These are phyloP conservation scores for Aspergillus baeticus DNA, from an alignment of 495 filamentous ascomycete species.

Conservation along the genomic window DNA sequence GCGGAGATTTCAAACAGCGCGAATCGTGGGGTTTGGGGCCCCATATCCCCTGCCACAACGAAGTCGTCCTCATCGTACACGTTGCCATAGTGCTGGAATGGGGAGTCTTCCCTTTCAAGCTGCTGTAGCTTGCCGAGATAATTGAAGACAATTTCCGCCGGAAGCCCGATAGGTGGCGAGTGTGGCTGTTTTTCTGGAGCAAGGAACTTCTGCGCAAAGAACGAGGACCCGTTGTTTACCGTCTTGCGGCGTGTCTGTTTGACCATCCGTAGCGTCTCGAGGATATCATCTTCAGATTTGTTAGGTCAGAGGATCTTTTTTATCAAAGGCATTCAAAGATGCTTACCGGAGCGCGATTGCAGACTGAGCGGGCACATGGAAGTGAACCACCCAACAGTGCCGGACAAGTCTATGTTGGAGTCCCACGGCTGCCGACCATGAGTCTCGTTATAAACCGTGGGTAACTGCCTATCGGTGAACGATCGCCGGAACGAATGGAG, in stretches of 20 bases:
- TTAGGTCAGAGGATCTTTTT: background rate
- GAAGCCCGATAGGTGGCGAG: constrained; percentile 43
- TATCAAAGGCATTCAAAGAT: background rate
- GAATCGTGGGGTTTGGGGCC: background rate
- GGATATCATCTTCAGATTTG: constrained; percentile 20
- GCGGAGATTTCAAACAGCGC: background rate
- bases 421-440: constrained; percentile 57
- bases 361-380: constrained; percentile 49
- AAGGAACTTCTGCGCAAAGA: constrained; percentile 52
- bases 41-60: background rate
- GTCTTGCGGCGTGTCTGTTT: constrained; percentile 48
- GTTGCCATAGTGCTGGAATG: background rate
- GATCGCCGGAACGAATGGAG: constrained; percentile 46
- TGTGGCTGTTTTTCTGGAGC: constrained; percentile 38
- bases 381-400: constrained; percentile 63
- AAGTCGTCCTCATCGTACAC: background rate
- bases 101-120: background rate
- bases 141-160: constrained; percentile 53
- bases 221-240: constrained; percentile 39
- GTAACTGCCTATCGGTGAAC: constrained; percentile 53
- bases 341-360: constrained; percentile 30
- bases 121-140: background rate
- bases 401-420: constrained; percentile 47
- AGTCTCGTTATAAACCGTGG: constrained; percentile 54
- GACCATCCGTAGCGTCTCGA: constrained; percentile 39